Conservation (phyloP, 306 rosid species). For the peach (Prunus persica) region Prunus_persica_NCBIv2 NC_034009.1:7741501-7742000, state of each 20-base stretch:
- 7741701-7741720: conserved; percentile 24
- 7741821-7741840: neutral
- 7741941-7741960: conserved; percentile 53
- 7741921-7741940: conserved; percentile 39
- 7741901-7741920: conserved; percentile 8
- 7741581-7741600: conserved; percentile 29
- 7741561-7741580: conserved; percentile 45
- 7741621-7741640: conserved; percentile 33
- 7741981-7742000: conserved; percentile 56
- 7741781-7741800: neutral
- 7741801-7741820: neutral
- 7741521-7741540: neutral
- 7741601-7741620: conserved; percentile 30
- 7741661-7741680: conserved; percentile 25
- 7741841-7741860: conserved; percentile 49
- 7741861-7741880: conserved; percentile 23
- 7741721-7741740: conserved; percentile 25
- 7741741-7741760: conserved; percentile 30
- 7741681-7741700: conserved; percentile 48
- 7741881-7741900: conserved; percentile 34
- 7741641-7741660: conserved; percentile 15
- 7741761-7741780: conserved; percentile 6
- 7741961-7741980: conserved; percentile 25
- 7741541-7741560: neutral
- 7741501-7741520: conserved; percentile 35